Base-by-base conservation (phyloP, 768 basidiomycete genomes). In the Russula griseocarnosa region DNA sequence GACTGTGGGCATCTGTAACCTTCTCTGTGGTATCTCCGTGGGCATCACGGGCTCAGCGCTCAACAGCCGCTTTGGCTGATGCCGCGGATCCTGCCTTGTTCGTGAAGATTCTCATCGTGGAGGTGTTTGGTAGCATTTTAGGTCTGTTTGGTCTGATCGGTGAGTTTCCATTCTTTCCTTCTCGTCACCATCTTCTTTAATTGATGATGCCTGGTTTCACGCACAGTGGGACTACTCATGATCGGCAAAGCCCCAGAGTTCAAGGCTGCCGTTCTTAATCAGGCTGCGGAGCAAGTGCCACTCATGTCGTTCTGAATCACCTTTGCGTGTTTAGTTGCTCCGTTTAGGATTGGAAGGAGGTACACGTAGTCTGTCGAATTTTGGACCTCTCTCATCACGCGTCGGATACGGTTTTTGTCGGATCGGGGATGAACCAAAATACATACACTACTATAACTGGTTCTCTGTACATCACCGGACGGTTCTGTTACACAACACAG, bases 1-100 rank as follows among this genome's bases (percentile, higher is more conserved):
- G 38, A 94, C 94, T 2, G 95, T 96, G 32, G 97, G 97, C 18
- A 73, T 86, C 5, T 98, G 96, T 77, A 98, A 98, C 75, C 82
- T 98, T 28, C 81, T 99, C 24, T 98, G 97, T 65, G 97, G 97
- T 65, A 76, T 98, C 62, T 91, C 87, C 16, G 97, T 99, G 53
- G 96, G 97, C 44, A 83, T 98, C 72, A 94, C 93, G 6, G 97
- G 97, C 0, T 92, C 94, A 2, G 98, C 94, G 97, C 0, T 92
- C 94, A 2, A 98, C 94, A 20, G 96, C 95, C 4, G 97, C 97
- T 1, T 78, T 98, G 38, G 86, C 93, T 13, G 97, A 98, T 73
- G 97, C 96, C 24, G 91, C 95, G 13, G 95, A 98, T 73, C 95
- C 96, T 3, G 83, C 86, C 42, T 75, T 98, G 38, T 98, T 99